A percentile compares a stretch with the other conserved stretches of the same genome.
Conservation (phyloP, 495 filamentous ascomycete genomes). For the Tetracladium marchalianum region DNA sequence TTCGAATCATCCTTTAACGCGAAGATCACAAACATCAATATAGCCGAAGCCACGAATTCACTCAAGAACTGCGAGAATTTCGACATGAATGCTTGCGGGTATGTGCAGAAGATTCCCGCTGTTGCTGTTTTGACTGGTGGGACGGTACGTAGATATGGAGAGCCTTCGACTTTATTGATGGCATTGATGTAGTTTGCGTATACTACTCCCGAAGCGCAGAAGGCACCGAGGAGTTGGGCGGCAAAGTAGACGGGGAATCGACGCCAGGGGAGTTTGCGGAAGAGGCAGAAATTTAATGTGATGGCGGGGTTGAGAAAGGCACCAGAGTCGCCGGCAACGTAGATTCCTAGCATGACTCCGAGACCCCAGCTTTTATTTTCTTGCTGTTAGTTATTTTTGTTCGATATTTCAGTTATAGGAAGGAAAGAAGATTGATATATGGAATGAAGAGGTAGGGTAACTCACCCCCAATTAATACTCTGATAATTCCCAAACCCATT, state of each 20-base stretch:
- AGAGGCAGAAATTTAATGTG: conserved; percentile 54
- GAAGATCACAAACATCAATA: conserved; percentile 60
- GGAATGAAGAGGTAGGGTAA: background rate
- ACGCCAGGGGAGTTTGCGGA: conserved; percentile 53
- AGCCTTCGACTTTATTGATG: conserved; percentile 45
- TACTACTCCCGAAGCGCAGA: conserved; percentile 42
- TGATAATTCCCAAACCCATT: conserved; percentile 30
- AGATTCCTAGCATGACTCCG: conserved; percentile 57
- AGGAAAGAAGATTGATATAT: too few relatives aligned
- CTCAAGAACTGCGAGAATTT: conserved; percentile 51
- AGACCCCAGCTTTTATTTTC: conserved; percentile 19
- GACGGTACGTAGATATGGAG: conserved; percentile 9
- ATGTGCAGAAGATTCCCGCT: conserved; percentile 57
- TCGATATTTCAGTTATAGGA: too few relatives aligned
- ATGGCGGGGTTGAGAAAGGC: conserved; percentile 57
- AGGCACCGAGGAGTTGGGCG: conserved; percentile 44
- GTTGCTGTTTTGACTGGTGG: conserved; percentile 42
- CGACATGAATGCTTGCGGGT: conserved; percentile 50
- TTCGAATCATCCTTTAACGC: conserved; percentile 53
- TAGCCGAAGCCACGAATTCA: conserved; percentile 49
- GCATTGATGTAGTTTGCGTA: conserved; percentile 47
- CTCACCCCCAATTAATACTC: conserved; percentile 41
- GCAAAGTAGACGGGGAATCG: conserved; percentile 44
- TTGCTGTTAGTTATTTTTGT: background rate
- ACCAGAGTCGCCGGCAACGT: conserved; percentile 48